Evolutionary conservation across 179 eudicot genomes (phyloP), one percentile per base, ranked within the genome.

Genomic region (Corrigiola litoralis): DNA sequence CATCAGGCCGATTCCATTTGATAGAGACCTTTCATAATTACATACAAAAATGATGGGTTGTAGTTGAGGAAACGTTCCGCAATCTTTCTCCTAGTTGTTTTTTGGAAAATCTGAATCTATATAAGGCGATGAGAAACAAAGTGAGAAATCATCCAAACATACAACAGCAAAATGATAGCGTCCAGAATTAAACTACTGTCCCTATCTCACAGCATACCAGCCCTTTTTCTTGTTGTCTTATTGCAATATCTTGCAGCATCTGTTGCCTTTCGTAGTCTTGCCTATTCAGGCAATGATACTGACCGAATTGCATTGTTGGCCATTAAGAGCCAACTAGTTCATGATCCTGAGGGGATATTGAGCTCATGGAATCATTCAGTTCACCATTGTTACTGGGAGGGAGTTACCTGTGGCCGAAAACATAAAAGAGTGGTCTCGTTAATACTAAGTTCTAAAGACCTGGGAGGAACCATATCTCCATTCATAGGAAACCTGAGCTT

Each of bases 301-400:
- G 63, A 72, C 53, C 63, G 11, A 6, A 6, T 27, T n/a, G 69
- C 73, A 5, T 20, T 73, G 23, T 57, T 68, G 49, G 69, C 69
- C 9, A 44, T 73, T 38, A 68, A 59, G 48, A 62, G 47, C n/a
- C 55, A 68, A 18, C 69, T 73, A 4, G 21, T 13, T 31, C 33
- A 69, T 29, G 63, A 63, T 20, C 57, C 74, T 16, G 16, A 25
- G 1, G 57, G 57, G 33, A 56, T 70, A 24, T 13, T 70, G 8
- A 27, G n/a, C 31, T 63, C 74, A 1, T 70, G 74, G 74, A 70
- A 70, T 29, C 25, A 52, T 25, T 69, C 74, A 0, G 7, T 55
- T 33, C 66, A 72, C 25, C 38, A 59, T 14, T 75, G 79, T 63
- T 4, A 52, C 0, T 75, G 79, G 75, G 37, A 46, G 8, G 79